Base-by-base conservation (phyloP, 306 rosid genomes). In the Castanea crenata region DNA sequence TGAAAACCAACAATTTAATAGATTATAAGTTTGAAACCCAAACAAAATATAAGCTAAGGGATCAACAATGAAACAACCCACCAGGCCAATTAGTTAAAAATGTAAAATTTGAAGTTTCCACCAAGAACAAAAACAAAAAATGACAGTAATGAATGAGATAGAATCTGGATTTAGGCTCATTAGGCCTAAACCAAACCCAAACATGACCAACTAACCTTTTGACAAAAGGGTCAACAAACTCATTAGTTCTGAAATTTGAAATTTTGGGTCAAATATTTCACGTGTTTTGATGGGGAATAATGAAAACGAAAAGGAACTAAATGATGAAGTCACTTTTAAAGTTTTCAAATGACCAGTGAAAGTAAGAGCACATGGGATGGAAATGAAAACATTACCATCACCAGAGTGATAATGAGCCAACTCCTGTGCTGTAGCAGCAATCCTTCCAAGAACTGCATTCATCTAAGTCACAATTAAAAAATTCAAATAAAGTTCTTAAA, bases 351-450 rank as follows among this genome's bases (percentile, higher is more conserved):
- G 4, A 31, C 34, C 54, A 35, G 58, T 41, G 6, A 16, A 38
- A 44, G 78, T 54, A 62, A 52, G 57, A 69, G 16, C 55, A 69
- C 27, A 41, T 52, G 19, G n/a, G 52, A 61, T 41, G 13, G 31
- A 70, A 55, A 62, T 41, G 57, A 32, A 74, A 83, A 78, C 9
- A 68, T 73, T 88, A 95, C 99, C 99, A 9, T 93, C 97, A 76
- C 98, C 99, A 1, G 98, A 95, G 85, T 95, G 99, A 89, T 91
- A 93, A 84, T 90, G 97, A 73, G 99, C 94, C 89, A 95, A 85
- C 87, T 93, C 99, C 76, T 95, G 94, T 20, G 91, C 71, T 19
- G 96, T 93, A 77, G 99, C 91, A 57, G 93, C 85, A 83, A 93
- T 91, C 85, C 91, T 91, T 87, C 93, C 97, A 55, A 93, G 97